Evolutionary conservation across 164 flowering plant species (phyloP).

Genomic region (Umbilicus rupestris): DNA sequence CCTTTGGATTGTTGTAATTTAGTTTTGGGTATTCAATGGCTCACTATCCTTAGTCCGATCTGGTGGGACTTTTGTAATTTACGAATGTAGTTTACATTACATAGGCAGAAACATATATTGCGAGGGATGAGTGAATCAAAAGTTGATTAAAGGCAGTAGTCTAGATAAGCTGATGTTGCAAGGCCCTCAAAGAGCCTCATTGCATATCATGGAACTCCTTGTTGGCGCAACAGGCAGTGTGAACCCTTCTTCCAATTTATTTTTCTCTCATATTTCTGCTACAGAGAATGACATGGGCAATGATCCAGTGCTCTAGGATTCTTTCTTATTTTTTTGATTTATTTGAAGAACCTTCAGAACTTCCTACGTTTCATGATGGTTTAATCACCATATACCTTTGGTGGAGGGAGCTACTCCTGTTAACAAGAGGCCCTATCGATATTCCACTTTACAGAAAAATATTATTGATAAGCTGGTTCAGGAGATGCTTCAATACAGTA

Average conservation of each 20-base stretch:
- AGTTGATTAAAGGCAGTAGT: not conserved
- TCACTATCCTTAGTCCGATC: not conserved
- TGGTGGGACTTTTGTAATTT: not conserved
- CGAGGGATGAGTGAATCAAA: not conserved
- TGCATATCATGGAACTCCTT: not conserved
- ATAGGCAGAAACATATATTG: not conserved
- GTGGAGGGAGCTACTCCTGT: not conserved
- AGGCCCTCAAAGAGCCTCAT: not conserved
- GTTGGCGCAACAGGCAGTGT: not conserved
- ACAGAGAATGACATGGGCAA: not conserved
- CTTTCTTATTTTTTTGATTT: not conserved
- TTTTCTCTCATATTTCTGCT: not conserved
- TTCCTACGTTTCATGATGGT: not conserved
- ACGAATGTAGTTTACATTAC: not conserved
- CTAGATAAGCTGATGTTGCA: not conserved
- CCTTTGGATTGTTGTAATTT: not conserved
- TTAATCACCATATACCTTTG: not conserved
- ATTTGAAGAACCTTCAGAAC: not conserved
- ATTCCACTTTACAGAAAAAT: not conserved
- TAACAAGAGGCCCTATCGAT: not conserved
- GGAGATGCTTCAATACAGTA: slow-evolving; percentile 1
- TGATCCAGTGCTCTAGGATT: not conserved
- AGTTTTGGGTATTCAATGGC: not conserved
- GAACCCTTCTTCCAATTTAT: no score
- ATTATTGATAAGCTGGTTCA: not conserved